Conservation (phyloP, 257 asterid genomes). For the Solanum tarijense region DNA sequence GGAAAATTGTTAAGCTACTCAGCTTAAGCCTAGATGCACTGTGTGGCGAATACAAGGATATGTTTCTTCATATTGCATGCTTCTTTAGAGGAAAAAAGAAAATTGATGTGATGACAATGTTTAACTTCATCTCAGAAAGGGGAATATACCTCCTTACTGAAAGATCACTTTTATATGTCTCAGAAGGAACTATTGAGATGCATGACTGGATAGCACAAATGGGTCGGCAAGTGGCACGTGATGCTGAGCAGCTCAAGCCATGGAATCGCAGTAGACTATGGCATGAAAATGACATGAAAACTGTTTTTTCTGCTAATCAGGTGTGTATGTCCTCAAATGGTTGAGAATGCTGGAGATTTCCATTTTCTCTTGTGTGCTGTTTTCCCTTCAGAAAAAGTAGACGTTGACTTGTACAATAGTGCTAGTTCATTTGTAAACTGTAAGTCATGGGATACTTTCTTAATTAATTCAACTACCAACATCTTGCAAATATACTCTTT, state of each 20-base stretch:
- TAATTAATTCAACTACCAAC: too few relatives aligned
- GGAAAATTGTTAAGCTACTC: neutral
- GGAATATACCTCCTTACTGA: neutral
- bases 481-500: too few relatives aligned
- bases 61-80: neutral
- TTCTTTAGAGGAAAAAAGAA: neutral
- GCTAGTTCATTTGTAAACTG: too few relatives aligned
- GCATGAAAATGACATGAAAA: neutral
- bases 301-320: neutral
- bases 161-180: neutral
- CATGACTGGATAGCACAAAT: neutral
- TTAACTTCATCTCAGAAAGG: neutral
- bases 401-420: neutral
- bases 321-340: neutral
- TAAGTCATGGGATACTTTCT: too few relatives aligned
- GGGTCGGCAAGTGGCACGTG: neutral
- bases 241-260: neutral
- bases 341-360: neutral
- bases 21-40: neutral
- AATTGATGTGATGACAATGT: too few relatives aligned
- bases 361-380: neutral
- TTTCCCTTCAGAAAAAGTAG: neutral
- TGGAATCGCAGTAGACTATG: neutral
- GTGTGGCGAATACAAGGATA: neutral
- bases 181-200: neutral